phyloP scores from a whole-genome alignment of 768 basidiomycete species.

The Tephrocybe sp. region DNA sequence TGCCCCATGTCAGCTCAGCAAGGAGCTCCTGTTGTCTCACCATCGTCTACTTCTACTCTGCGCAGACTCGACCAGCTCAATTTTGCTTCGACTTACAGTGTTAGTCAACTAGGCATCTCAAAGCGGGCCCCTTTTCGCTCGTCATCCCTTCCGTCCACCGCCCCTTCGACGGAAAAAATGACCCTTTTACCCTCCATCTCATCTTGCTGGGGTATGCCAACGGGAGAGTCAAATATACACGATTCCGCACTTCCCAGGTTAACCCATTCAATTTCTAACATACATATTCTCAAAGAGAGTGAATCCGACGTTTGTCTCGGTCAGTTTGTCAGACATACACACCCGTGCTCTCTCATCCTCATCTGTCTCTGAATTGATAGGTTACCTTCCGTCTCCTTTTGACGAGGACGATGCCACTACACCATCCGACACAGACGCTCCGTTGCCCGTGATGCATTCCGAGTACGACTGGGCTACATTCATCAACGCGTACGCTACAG shows the following conservation, averaged over 20 bases:
- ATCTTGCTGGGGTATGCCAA: slow-evolving; percentile 10
- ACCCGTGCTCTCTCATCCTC: background rate
- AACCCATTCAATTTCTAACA: slow-evolving; percentile 12
- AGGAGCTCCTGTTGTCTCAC: background rate
- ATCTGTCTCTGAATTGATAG: slow-evolving; percentile 10
- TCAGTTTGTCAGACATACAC: slow-evolving; percentile 12
- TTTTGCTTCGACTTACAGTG: background rate
- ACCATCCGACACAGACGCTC: background rate
- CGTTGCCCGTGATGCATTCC: slow-evolving; percentile 12
- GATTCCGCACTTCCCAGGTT: background rate
- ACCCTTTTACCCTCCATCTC: slow-evolving; percentile 40
- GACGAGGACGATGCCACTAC: slow-evolving; percentile 9
- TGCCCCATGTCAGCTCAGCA: background rate
- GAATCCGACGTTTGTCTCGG: slow-evolving; percentile 22
- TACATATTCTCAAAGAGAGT: slow-evolving; percentile 25
- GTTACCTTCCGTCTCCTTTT: slow-evolving; percentile 21
- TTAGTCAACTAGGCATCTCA: background rate
- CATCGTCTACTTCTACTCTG: background rate
- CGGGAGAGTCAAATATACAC: background rate
- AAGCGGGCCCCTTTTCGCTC: slow-evolving; percentile 21
- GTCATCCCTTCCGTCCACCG: slow-evolving; percentile 33
- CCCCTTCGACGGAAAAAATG: slow-evolving; percentile 40
- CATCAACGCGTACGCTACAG: slow-evolving; percentile 70
- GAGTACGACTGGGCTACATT: slow-evolving; percentile 73
- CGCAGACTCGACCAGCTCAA: slow-evolving; percentile 4